Base-by-base conservation (phyloP, 176 grass and related monocot genomes). In the Lolium rigidum region DNA sequence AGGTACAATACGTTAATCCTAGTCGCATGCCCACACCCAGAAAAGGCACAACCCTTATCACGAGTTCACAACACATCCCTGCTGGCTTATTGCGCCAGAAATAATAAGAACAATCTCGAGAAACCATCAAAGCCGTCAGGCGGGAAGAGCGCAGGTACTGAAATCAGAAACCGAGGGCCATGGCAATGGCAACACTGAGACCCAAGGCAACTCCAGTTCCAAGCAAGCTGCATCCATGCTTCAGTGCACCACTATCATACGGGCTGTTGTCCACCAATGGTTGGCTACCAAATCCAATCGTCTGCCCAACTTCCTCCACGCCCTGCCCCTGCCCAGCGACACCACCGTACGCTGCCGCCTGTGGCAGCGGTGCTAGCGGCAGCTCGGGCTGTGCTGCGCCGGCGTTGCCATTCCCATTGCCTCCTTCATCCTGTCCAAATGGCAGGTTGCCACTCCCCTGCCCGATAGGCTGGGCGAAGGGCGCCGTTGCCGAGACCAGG, bases 251-350 rank as follows among this genome's bases (percentile, higher is more conserved):
- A 43, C 96, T 95, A 43, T 98, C 96, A 26, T 95, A 95, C 26
- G 96, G 96, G 59, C 89, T 95, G 86, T 95, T 98, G 80, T 98
- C 95, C 86, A 94, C 91, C 87, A 98, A 81, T 1, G 95, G 93
- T 76, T 95, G 91, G 39, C 48, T 43, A n/a, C 83, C 87, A 82
- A 95, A 95, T 2, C 96, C 96, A 59, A 92, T 87, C 57, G 88
- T 64, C 72, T 92, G 87, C 63, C 71, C 87, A 21, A 52, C 93
- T 10, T 81, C 87, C 47, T 49, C 38, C 58, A 57, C 70, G 4
- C 9, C 70, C 26, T 80, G 80, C 2, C 72, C 84, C 73, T 84
- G 84, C 26, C 67, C 70, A 5, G 48, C 21, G 43, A 18, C 85
- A 28, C 77, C 89, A 57, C 80, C 84, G 75, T 79, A 67, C 46